Percentiles rank a stretch among this genome's conserved stretches.
These are phyloP conservation scores for Zygosaccharomyces gambellarensis DNA, from an alignment of 805 yeast genomes.

Conservation along the genomic window DNA sequence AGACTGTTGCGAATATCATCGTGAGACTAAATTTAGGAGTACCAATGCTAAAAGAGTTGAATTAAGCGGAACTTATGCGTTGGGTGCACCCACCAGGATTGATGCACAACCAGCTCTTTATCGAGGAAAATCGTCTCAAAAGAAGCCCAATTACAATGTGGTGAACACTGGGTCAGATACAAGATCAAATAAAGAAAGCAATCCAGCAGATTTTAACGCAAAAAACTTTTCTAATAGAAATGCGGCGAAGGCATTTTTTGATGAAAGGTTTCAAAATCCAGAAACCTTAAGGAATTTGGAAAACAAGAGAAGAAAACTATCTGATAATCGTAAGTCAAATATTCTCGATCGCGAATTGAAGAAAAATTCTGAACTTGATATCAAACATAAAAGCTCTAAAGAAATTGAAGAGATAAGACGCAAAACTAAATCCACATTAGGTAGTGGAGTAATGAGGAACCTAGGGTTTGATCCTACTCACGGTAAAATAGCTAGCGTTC, in stretches of 20 bases:
- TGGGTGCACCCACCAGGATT: slow-evolving; percentile 51
- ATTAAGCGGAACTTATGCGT: slow-evolving; percentile 54
- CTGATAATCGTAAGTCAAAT: slow-evolving; percentile 34
- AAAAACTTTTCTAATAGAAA: slow-evolving; percentile 38
- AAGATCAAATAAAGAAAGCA: slow-evolving; percentile 20
- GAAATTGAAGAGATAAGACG: slow-evolving; percentile 19
- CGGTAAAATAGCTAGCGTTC: slow-evolving; percentile 21
- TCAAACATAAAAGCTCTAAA: slow-evolving; percentile 16
- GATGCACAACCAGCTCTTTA: slow-evolving; percentile 43
- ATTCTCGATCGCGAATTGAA: slow-evolving; percentile 31
- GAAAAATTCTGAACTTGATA: slow-evolving; percentile 17
- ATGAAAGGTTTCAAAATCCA: slow-evolving; percentile 47
- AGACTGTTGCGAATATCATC: slow-evolving; percentile 67
- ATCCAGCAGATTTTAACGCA: slow-evolving; percentile 23
- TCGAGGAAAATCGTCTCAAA: slow-evolving; percentile 23
- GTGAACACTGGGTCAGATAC: slow-evolving; percentile 9
- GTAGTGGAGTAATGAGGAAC: slow-evolving; percentile 37
- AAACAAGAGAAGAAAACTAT: slow-evolving; percentile 37
- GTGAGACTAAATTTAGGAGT: slow-evolving; percentile 50
- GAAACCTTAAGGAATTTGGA: slow-evolving; percentile 40
- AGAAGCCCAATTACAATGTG: slow-evolving; percentile 7
- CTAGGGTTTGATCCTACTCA: slow-evolving; percentile 53
- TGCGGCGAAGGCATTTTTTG: slow-evolving; percentile 48
- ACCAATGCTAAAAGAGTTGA: slow-evolving; percentile 68
- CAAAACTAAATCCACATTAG: slow-evolving; percentile 38